Conservation (phyloP, 2,329 filamentous ascomycete genomes). For the Colletotrichum neosansevieriae region DNA sequence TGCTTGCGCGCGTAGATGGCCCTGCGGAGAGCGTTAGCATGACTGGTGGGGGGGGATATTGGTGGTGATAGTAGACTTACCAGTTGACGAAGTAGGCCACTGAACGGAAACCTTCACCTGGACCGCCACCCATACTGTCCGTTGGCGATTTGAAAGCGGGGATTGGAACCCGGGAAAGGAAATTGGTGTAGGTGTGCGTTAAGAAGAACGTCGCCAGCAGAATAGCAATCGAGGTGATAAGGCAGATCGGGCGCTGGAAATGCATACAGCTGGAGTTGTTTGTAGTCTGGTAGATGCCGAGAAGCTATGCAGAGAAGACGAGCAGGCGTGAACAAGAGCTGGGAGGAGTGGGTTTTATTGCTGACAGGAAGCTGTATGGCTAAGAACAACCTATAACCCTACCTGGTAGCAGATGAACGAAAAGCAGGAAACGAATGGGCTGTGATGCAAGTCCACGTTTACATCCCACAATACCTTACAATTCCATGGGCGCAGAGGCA, state of each 20-base stretch:
- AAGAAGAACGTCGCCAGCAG: conserved; percentile 43
- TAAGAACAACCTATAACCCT: not conserved
- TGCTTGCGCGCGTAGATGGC: conserved; percentile 90
- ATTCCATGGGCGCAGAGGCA: conserved; percentile 10
- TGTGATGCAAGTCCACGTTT: not conserved
- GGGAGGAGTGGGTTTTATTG: conserved; percentile 23
- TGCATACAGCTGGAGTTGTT: conserved; percentile 29
- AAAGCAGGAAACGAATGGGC: not conserved
- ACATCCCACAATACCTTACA: conserved; percentile 5
- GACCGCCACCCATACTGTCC: conserved; percentile 58
- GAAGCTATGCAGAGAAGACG: not conserved
- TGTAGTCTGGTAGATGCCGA: conserved; percentile 11
- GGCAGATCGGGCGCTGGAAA: conserved; percentile 24
- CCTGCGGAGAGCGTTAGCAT: conserved; percentile 51
- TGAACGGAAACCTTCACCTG: conserved; percentile 67
- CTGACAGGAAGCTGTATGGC: not conserved
- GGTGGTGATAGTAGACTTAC: conserved; percentile 45
- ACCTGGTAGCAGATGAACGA: not conserved
- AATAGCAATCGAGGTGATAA: conserved; percentile 41
- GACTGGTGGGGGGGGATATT: not conserved
- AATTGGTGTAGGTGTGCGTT: conserved; percentile 40
- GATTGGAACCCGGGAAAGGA: conserved; percentile 27
- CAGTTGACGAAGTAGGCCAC: conserved; percentile 83
- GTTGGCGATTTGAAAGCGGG: conserved; percentile 18
- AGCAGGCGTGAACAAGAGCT: not conserved